Evolutionary conservation across 2,329 filamentous ascomycete genomes (phyloP), one percentile per base, ranked within the genome.

Genomic region (Pseudomassariella vexata): DNA sequence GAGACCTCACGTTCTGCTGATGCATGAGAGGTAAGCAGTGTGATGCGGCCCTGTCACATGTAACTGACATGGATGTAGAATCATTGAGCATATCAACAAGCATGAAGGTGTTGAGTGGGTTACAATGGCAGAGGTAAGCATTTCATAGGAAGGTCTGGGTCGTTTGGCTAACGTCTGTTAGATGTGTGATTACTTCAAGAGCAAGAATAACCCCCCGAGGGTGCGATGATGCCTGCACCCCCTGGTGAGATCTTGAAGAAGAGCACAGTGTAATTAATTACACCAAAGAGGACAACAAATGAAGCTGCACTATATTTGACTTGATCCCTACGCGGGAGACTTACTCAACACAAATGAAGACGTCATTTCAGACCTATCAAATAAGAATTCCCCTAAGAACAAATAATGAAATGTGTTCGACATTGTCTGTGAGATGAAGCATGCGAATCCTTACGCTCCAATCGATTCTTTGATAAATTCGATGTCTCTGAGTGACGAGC

Each of bases 131-230:
- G 40, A 47, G 36, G 43, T 41, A 21, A 35, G 40, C 19, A 20
- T 19, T 5, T 3, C 1, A 15, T 10, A 6, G 30, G n/a, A 12
- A 16, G 19, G 9, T 27, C 10, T 9, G n/a, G n/a, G n/a, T 15
- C 27, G 15, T 9, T n/a, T 20, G n/a, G 18, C 33, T 40, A 19
- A 34, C 20, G 9, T 10, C 23, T 73, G n/a, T 44, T 68, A 83
- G 49, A 84, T 87, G 60, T 75, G 66, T 19, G 79, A 85, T 48
- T 76, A 85, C 22, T 87, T 86, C 55, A 86, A 85, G 62, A 68
- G 63, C 36, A 79, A 72, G 54, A 82, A 79, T 55, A 55, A 4
- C 66, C 74, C 0, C 67, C 74, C 0, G 54, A 63, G 32, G 79
- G 75, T 0, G 79, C 79, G 1, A 48, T 79, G 45, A 67, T 82